These are phyloP conservation scores for Diaporthe vaccinii DNA, from an alignment of 2,329 filamentous ascomycete genomes.

Conservation along the genomic window DNA sequence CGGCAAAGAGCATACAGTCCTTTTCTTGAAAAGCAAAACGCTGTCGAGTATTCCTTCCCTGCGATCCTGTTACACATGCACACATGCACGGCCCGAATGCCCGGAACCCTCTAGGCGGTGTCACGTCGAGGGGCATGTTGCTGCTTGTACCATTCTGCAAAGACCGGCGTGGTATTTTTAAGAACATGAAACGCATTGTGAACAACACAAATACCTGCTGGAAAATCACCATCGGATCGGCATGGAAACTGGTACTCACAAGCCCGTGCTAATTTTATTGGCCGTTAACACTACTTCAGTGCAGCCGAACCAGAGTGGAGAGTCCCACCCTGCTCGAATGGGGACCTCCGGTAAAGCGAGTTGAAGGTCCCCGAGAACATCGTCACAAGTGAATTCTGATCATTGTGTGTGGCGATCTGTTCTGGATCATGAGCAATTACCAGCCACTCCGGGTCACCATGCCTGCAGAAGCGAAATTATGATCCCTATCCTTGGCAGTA, in stretches of 20 bases:
- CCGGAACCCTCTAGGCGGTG: slow-evolving; percentile 7
- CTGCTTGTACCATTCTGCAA: neutral
- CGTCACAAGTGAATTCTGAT: slow-evolving; percentile 1
- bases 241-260: neutral
- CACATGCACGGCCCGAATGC: slow-evolving; percentile 20
- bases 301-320: neutral
- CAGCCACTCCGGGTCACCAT: neutral
- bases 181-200: neutral
- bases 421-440: neutral
- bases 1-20: neutral
- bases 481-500: neutral
- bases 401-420: neutral
- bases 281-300: too few species aligned
- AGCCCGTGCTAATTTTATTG: neutral
- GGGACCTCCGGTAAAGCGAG: neutral
- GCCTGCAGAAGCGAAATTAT: slow-evolving; percentile 28
- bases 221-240: neutral
- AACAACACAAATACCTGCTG: neutral
- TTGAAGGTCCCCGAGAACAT: neutral
- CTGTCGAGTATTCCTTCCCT: neutral
- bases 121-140: neutral
- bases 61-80: neutral
- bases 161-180: neutral
- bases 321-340: neutral
- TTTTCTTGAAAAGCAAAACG: neutral